Percentiles rank a stretch among this genome's conserved stretches.
Evolutionary conservation across 139 green algal species (phyloP).

Genomic region (Klebsormidium nitens): DNA sequence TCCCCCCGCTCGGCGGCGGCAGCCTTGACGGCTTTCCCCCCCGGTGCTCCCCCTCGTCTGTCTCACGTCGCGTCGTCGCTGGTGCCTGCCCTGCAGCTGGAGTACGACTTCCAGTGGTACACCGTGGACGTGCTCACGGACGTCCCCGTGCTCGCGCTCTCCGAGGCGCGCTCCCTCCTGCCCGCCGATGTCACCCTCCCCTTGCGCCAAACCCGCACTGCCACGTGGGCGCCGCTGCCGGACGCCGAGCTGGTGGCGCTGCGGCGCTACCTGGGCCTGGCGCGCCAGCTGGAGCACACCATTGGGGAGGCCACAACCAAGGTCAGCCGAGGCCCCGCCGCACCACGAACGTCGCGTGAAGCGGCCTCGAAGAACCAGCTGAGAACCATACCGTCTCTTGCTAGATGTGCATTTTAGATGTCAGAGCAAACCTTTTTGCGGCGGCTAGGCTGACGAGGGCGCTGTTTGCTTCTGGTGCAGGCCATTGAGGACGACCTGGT

Average conservation of each 20-base stretch:
- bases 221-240: not conserved
- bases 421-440: too few species aligned
- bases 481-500: slow-evolving; percentile 22
- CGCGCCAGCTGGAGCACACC: slow-evolving; percentile 14
- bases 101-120: slow-evolving; percentile 49
- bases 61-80: not conserved
- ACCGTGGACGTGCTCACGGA: slow-evolving; percentile 22
- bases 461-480: too few species aligned
- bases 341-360: too few species aligned
- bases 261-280: slow-evolving; percentile 18
- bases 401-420: too few species aligned
- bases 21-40: too few species aligned
- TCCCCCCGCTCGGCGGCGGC: too few species aligned
- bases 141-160: slow-evolving; percentile 17
- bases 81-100: slow-evolving; percentile 10
- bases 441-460: too few species aligned
- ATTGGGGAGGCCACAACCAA: slow-evolving; percentile 17
- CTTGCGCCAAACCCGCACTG: not conserved
- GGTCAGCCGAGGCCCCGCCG: slow-evolving; percentile 11
- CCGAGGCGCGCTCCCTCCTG: slow-evolving; percentile 21
- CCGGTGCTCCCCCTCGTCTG: not conserved
- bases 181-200: slow-evolving; percentile 22
- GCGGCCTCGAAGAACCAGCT: too few species aligned
- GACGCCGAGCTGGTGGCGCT: slow-evolving; percentile 4
- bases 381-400: too few species aligned